phyloP scores from a whole-genome alignment of 441 rosid genomes.

The Dalechampia spathulata region DNA sequence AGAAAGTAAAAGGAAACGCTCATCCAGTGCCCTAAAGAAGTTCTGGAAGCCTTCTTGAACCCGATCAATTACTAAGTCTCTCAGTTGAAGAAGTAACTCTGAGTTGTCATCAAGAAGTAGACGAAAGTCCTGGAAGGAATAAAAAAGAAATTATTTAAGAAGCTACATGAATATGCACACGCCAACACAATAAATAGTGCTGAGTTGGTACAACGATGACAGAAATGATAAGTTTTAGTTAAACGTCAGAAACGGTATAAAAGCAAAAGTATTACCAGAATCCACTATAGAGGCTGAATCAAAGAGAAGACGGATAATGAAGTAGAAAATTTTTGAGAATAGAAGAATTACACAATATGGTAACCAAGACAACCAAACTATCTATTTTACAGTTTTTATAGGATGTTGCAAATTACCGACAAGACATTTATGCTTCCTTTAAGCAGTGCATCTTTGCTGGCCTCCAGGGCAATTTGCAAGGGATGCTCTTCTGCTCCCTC shows the following conservation, averaged over 20 bases:
- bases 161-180: slow-evolving; percentile 10
- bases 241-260: no score
- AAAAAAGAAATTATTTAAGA: slow-evolving; percentile 8
- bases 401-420: slow-evolving; percentile 41
- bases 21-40: slow-evolving; percentile 71
- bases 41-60: slow-evolving; percentile 94
- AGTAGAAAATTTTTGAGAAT: no score
- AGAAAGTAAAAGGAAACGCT: slow-evolving; percentile 57
- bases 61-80: slow-evolving; percentile 57
- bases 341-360: no score
- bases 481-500: slow-evolving; percentile 50
- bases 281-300: no score
- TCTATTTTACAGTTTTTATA: background rate
- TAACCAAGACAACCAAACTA: no score
- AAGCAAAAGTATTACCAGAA: no score
- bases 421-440: slow-evolving; percentile 83
- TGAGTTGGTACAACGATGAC: no score
- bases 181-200: background rate
- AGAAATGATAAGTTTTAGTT: no score
- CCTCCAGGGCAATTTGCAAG: slow-evolving; percentile 61
- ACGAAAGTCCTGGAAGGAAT: slow-evolving; percentile 55
- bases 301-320: no score
- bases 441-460: slow-evolving; percentile 67
- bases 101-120: slow-evolving; percentile 67
- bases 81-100: slow-evolving; percentile 55